These are phyloP conservation scores for Euphorbia celastroides DNA, from an alignment of 441 rosid species.

Conservation along the genomic window DNA sequence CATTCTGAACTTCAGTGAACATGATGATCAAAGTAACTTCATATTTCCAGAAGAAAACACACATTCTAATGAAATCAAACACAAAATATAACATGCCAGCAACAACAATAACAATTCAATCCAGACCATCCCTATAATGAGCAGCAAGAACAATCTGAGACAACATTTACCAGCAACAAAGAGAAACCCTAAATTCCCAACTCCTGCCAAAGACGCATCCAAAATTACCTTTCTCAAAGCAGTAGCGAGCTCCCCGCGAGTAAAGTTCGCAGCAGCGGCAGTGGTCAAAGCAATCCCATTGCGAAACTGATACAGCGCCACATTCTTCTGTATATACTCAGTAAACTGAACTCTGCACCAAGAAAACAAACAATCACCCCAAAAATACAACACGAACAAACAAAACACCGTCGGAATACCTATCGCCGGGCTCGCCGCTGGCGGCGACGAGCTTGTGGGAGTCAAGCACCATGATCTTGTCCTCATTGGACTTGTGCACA, in stretches of 20 bases:
- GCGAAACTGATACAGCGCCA: slow-evolving; percentile 75
- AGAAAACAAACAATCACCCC: neutral
- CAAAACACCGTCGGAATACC: slow-evolving; percentile 30
- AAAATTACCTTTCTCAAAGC: slow-evolving; percentile 96
- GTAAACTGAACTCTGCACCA: slow-evolving; percentile 66
- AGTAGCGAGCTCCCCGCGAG: slow-evolving; percentile 92
- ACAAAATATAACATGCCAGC: too few relatives aligned
- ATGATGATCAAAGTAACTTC: too few relatives aligned
- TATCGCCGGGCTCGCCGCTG: slow-evolving; percentile 95
- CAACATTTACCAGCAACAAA: too few relatives aligned
- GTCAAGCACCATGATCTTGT: slow-evolving; percentile 93
- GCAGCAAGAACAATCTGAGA: too few relatives aligned
- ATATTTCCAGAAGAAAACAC: too few relatives aligned
- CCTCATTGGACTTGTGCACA: slow-evolving; percentile 90
- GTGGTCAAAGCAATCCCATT: slow-evolving; percentile 94
- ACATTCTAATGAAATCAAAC: too few relatives aligned
- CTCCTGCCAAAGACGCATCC: neutral
- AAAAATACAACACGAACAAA: neutral
- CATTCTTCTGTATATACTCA: slow-evolving; percentile 91
- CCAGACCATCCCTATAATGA: too few relatives aligned
- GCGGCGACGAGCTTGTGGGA: slow-evolving; percentile 96
- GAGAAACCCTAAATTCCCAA: too few relatives aligned
- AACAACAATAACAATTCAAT: too few relatives aligned
- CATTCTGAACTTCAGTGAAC: too few relatives aligned
- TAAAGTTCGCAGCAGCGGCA: slow-evolving; percentile 78